Evolutionary conservation across 495 filamentous ascomycete species (phyloP), one percentile per base, ranked within the genome.

Genomic region (Neurospora africana): DNA sequence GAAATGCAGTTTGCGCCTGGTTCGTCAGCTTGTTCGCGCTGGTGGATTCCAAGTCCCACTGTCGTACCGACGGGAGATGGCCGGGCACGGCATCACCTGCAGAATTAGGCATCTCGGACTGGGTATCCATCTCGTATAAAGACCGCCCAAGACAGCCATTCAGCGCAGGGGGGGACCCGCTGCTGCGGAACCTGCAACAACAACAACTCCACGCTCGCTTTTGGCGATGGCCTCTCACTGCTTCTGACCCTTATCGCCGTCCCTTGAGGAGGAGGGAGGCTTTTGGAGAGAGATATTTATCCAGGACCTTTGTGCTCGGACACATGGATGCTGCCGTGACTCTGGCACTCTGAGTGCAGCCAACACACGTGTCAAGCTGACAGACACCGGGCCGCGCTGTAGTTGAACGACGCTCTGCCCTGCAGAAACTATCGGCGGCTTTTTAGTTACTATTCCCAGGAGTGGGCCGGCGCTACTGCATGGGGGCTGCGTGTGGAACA

Each of bases 351-450:
- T 65, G 2, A 61, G 53, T 30, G 53, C 27, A 61, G 27, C 53
- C 23, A 1, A 65, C 53, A 80, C 77, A 80, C 78, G 78, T 80
- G 78, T 80, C 78, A 76, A 69, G 70, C 77, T 72, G 72, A 74
- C 74, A 79, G 68, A 71, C 75, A 43, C 72, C 61, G 69, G 15
- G n/a, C 69, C 69, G 69, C 61, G 68, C 69, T 33, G 41, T 73
- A 65, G 27, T 65, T 65, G 53, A 65, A 65, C 53, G 53, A 65
- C 27, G 53, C 53, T 33, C 7, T 65, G 27, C 53, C 53, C 53
- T 65, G 53, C 53, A 65, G 53, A 9, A 30, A 61, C 53, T 33
- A 61, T 61, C 53, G 27, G 53, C 53, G 15, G 53, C 53, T 61
- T 61, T 65, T 19, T 33, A 30, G 23, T 65, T 65, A 65, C 27